Base-by-base conservation (phyloP, 2,329 filamentous ascomycete species). In the Fusarium veterinarium region DNA sequence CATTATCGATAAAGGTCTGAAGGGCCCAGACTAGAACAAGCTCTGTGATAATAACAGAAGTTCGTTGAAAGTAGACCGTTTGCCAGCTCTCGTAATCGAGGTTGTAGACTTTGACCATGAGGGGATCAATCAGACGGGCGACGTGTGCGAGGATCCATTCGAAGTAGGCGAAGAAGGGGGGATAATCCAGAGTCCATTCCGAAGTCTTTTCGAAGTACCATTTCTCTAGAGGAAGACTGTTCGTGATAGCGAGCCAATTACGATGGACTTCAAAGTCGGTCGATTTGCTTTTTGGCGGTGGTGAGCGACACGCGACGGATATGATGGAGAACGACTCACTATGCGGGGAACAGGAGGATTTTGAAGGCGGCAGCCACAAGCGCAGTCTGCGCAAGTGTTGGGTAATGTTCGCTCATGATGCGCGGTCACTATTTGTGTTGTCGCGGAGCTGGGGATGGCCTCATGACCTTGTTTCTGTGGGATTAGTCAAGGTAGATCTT, bases 161-260 rank as follows among this genome's bases (percentile, higher is more conserved):
- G 84, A 98, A 98, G 81, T 93, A 95, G 75, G 96, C 96, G 80
- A 99, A 99, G 84, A 98, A 98, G 12, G 96, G 96, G 37, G 96
- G 96, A 81, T 99, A 99, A 84, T 99, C 96, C 79, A 99, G 91
- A 1, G 96, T 99, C 96, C 96, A 99, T 94, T 98, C 94, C 66
- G 96, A 99, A 4, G 95, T 97, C 84, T 95, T 92, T 87, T 99
- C 96, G 80, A 92, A 95, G 84, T 99, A 99, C 96, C 96, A 99
- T 75, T 97, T 87, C 81, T 93, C 91, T 56, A 95, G 84, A 6
- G 95, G 93, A 25, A 98, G 88, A 69, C 93, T 97, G 83, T 97
- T 88, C 8, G 96, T 98, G 76, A 98, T 94, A 72, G 96, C 96
- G 44, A 99, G 91, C 96, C 96, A 99, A 86, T 99, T 99, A 74